phyloP scores from a whole-genome alignment of 2,329 filamentous ascomycete genomes.

The Stemphylium lycopersici region DNA sequence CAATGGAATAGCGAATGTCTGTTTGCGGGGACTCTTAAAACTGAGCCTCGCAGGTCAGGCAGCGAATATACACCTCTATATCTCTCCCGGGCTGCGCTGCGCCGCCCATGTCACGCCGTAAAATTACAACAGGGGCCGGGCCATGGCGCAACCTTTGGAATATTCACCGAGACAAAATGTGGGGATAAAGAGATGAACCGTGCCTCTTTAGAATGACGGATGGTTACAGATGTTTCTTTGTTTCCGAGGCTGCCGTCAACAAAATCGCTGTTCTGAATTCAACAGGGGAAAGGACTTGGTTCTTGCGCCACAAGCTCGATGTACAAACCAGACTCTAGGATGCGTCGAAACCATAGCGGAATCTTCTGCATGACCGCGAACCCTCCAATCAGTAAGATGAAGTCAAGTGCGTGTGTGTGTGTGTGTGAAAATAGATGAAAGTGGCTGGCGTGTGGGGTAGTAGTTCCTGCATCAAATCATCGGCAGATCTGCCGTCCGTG shows the following conservation, averaged over 20 bases:
- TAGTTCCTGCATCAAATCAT: conserved; percentile 4
- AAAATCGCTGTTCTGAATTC: not conserved
- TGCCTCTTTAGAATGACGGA: conserved; percentile 1
- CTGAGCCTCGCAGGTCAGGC: not conserved
- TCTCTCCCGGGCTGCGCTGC: not conserved
- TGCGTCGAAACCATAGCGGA: not conserved
- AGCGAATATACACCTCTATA: conserved; percentile 2
- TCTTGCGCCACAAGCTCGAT: not conserved
- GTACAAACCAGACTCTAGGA: no score
- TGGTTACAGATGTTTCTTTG: conserved; percentile 8
- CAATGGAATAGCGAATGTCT: no score
- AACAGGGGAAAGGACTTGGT: not conserved
- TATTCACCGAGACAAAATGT: not conserved
- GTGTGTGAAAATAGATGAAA: conserved; percentile 7
- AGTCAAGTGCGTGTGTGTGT: conserved; percentile 6
- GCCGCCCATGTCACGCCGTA: not conserved
- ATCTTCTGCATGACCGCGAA: conserved; percentile 3
- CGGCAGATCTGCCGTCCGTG: conserved; percentile 8
- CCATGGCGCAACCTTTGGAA: not conserved
- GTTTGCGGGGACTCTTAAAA: not conserved
- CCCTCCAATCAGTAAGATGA: conserved; percentile 2
- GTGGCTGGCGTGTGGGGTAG: conserved; percentile 21
- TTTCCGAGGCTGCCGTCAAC: not conserved
- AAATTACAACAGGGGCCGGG: conserved; percentile 5
- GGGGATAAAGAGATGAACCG: conserved; percentile 1